Conservation (phyloP, 2,329 filamentous ascomycete genomes). For the Alternaria gansuensis region DNA sequence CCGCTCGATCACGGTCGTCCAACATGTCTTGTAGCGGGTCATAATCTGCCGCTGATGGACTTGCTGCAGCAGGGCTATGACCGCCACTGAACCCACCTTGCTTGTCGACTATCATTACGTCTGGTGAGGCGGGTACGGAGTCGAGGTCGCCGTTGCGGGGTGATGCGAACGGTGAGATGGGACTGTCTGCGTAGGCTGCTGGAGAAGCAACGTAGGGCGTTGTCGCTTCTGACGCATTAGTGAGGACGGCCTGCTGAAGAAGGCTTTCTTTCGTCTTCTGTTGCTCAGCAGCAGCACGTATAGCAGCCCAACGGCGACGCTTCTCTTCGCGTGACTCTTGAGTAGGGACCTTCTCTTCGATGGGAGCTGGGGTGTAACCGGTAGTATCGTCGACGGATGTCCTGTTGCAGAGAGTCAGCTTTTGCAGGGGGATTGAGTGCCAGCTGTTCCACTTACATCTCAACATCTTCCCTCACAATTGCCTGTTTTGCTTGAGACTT, state of each 20-base stretch:
- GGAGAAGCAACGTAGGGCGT: slow-evolving; percentile 62
- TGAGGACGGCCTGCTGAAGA: slow-evolving; percentile 75
- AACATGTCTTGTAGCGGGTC: slow-evolving; percentile 89
- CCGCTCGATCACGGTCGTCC: slow-evolving; percentile 78
- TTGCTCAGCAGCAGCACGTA: slow-evolving; percentile 49
- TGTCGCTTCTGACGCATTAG: slow-evolving; percentile 65
- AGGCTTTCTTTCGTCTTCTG: slow-evolving; percentile 67
- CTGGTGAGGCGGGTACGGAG: slow-evolving; percentile 52
- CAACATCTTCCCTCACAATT: slow-evolving; percentile 24
- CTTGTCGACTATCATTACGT: slow-evolving; percentile 54
- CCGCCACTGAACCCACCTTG: slow-evolving; percentile 52
- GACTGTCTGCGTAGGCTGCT: slow-evolving; percentile 38
- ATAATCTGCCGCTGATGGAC: slow-evolving; percentile 91
- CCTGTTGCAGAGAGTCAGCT: slow-evolving; percentile 28
- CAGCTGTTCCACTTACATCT: slow-evolving; percentile 28
- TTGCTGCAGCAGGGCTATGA: slow-evolving; percentile 61
- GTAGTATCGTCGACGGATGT: slow-evolving; percentile 27
- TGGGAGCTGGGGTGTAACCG: slow-evolving; percentile 31
- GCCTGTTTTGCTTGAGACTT: slow-evolving; percentile 8
- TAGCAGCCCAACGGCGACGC: slow-evolving; percentile 46
- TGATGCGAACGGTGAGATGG: slow-evolving; percentile 51
- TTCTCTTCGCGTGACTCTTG: slow-evolving; percentile 49
- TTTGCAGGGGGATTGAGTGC: not conserved
- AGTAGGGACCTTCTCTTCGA: slow-evolving; percentile 39
- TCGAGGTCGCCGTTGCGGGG: slow-evolving; percentile 51